These are phyloP conservation scores for Brettanomyces bruxellensis DNA, from an alignment of 805 yeast species.

Conservation along the genomic window DNA sequence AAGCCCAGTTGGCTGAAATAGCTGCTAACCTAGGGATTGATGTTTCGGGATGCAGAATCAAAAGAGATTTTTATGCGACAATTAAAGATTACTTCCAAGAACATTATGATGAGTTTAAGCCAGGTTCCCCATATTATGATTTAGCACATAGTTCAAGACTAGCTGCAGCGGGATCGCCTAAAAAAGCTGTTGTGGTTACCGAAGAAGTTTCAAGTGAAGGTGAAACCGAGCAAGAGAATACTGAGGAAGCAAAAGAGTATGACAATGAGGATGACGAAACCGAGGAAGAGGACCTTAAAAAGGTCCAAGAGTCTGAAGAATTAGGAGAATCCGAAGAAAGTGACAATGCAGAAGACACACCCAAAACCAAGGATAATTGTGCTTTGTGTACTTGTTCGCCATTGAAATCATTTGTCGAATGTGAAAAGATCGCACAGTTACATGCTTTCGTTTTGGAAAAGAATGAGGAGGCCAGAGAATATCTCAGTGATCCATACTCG, in stretches of 20 bases:
- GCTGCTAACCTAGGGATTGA: slow-evolving; percentile 21
- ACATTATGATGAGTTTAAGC: slow-evolving; percentile 14
- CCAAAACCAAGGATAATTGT: not conserved
- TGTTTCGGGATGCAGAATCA: slow-evolving; percentile 16
- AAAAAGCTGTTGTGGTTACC: slow-evolving; percentile 7
- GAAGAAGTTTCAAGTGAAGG: slow-evolving; percentile 73
- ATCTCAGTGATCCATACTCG: slow-evolving; percentile 24
- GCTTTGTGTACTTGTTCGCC: not conserved
- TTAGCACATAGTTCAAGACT: slow-evolving; percentile 11
- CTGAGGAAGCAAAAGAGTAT: slow-evolving; percentile 65
- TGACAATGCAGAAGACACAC: not conserved
- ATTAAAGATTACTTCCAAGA: slow-evolving; percentile 14
- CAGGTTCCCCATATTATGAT: slow-evolving; percentile 20
- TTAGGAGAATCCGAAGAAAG: slow-evolving; percentile 48
- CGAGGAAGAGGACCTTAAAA: slow-evolving; percentile 5
- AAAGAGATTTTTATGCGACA: slow-evolving; percentile 20
- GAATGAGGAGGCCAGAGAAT: slow-evolving; percentile 22
- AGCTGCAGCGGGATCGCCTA: slow-evolving; percentile 4
- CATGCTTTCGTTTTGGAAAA: slow-evolving; percentile 16
- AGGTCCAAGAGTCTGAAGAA: slow-evolving; percentile 9
- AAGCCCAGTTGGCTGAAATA: slow-evolving; percentile 22
- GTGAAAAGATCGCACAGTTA: slow-evolving; percentile 8
- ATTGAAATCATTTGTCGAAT: not conserved
- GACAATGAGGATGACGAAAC: slow-evolving; percentile 70
- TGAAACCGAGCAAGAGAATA: slow-evolving; percentile 7